Evolutionary conservation across 345 rosid genomes (phyloP), one percentile per base, ranked within the genome.

Genomic region (Gossypium anomalum): DNA sequence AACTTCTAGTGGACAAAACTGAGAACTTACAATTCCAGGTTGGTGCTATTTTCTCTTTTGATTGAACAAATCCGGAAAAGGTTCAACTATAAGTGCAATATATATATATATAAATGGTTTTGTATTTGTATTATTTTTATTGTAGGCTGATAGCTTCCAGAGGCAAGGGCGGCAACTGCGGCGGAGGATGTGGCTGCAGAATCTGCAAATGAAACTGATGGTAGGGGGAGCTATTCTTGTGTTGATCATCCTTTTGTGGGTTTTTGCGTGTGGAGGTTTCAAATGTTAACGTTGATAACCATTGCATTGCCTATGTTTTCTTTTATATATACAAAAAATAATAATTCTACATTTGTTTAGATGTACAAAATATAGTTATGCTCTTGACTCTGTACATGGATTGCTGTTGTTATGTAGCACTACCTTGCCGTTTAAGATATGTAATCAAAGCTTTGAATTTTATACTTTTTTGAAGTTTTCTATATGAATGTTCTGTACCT

Each of bases 151-250:
- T 82, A 86, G 97, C 85, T 96, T 96, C 83, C 99, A 96, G 84
- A 88, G 97, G 84, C 98, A 93, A 85, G 97, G 98, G 29, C 88
- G 98, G 82, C 92, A 89, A 78, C 82, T 96, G 68, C 87, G 98
- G 19, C 86, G 99, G 78, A 93, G 88, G 84, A 96, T 93, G 98
- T 96, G 97, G 99, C 77, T 90, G 64, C 99, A 96, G 84, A 90
- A 79, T 83, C 87, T 93, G 62, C 92, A 89, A 76, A 77, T 92
- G 92, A 93, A 93, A 87, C 80, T 96, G 77, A 84, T 90, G 87
- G 86, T 92, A 45, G 97, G 87, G 25, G 99, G 97, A 75, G 89
- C 67, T 13, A 63, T 92, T 70, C 51, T 93, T 29, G 71, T 76
- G 57, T 41, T 92, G 23, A 80, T 96, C 77, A 41, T 93, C 82